Evolutionary conservation across 2,329 filamentous ascomycete genomes (phyloP), one percentile per base, ranked within the genome.

Genomic region (Colletotrichum sp.): DNA sequence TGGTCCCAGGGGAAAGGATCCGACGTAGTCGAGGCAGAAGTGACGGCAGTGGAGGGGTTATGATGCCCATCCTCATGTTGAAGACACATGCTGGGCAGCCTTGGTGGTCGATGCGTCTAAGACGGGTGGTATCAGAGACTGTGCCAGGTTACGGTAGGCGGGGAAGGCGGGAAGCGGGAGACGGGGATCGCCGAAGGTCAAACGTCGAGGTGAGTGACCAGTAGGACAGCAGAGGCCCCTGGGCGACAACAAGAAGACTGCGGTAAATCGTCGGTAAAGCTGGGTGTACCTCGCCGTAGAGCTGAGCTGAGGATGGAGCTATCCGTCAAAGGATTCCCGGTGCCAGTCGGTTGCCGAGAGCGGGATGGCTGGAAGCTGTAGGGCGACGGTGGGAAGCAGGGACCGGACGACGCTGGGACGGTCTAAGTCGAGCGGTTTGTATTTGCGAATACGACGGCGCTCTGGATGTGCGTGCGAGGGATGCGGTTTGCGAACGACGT

Each of bases 1-100:
- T 93, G 84, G 72, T 93, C 88, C 94, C 94, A 96, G 15, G 94
- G 94, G 79, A 93, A 93, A 30, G 84, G 81, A 70, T 69, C 52
- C 36, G 75, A 71, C 28, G 70, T 49, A n/a, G 70, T 32, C 26
- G 73, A 60, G 18, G 59, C 32, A 68, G 70, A 60, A 9, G 59
- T 60, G 57, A 69, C 59, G 64, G 32, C 30, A 34, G 67, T 44
- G 49, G 72, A 71, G 67, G 55, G 63, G 30, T 18, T 30, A 8
- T 32, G 24, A 24, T 68, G 63, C 26, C 62, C 30, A 36, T 60
- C 18, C 15, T 72, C 65, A 26, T 76, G 69, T 24, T 77, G 64
- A 44, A 70, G 60, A 39, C 76, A 77, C 76, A 77, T 77, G 34
- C 8, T 26, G 63, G 72, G 63, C 26, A 72, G 39, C 52, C 55